Conservation (phyloP, 1,139 yeast species). For the Saccharomyces hybrid region DNA sequence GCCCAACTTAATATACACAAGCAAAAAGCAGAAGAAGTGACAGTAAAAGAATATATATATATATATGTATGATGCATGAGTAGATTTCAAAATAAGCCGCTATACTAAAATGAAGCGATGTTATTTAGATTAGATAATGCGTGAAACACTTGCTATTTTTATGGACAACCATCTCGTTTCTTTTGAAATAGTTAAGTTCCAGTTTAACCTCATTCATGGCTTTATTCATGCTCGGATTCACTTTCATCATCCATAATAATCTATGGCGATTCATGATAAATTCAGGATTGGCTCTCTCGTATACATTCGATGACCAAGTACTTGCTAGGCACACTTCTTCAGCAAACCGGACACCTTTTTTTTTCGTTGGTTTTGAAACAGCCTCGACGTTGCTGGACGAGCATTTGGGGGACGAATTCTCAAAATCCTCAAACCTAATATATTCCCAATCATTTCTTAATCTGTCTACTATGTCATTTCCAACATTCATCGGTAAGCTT, state of each 20-base stretch:
- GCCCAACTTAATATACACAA: not conserved
- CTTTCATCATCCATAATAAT: conserved; percentile 4
- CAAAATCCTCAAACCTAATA: conserved; percentile 1
- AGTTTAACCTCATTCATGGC: conserved; percentile 15
- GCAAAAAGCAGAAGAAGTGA: not conserved
- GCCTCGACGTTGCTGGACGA: not conserved
- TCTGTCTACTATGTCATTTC: conserved; percentile 5
- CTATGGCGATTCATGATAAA: conserved; percentile 13
- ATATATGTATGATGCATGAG: not conserved
- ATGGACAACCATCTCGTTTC: conserved; percentile 29
- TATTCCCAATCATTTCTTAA: conserved; percentile 6
- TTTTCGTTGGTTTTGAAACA: not conserved
- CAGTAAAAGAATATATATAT: not conserved
- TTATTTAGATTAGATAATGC: conserved; percentile 11
- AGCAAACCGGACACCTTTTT: conserved; percentile 11
- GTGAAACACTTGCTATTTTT: conserved; percentile 24
- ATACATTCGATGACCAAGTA: conserved; percentile 23
- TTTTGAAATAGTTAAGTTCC: conserved; percentile 28
- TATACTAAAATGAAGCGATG: too few relatives aligned
- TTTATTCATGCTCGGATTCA: conserved; percentile 1
- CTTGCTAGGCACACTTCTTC: conserved; percentile 16
- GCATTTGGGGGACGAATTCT: not conserved
- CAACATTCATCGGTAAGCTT: not conserved
- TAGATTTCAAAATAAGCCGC: not conserved
- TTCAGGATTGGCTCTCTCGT: conserved; percentile 22